phyloP scores from a whole-genome alignment of 2,329 filamentous ascomycete species.

The Lasiodiplodia citricola region DNA sequence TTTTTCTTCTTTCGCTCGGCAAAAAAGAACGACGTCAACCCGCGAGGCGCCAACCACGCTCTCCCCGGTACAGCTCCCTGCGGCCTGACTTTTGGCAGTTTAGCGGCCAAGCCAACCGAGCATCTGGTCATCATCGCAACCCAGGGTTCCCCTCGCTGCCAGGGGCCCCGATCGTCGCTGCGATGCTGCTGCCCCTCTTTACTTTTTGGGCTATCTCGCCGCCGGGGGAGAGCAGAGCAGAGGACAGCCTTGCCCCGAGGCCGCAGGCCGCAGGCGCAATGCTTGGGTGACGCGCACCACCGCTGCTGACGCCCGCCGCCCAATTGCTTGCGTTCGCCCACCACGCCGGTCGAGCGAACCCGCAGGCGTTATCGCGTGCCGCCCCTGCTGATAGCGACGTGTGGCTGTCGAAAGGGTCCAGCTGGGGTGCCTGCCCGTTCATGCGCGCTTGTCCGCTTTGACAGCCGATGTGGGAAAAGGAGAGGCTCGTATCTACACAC shows the following conservation, averaged over 20 bases:
- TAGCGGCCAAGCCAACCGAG: constrained; percentile 7
- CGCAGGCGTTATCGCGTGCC: not conserved
- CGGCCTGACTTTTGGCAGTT: not conserved
- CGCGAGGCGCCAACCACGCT: not conserved
- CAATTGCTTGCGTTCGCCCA: not conserved
- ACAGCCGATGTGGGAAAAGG: not conserved
- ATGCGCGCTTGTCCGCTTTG: not conserved
- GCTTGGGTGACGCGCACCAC: not conserved
- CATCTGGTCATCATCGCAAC: not conserved
- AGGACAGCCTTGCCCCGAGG: too few relatives aligned
- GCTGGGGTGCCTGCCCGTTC: not conserved
- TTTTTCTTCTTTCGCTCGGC: not conserved
- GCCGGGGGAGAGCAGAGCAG: too few relatives aligned
- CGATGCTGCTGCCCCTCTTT: not conserved
- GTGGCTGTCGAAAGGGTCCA: not conserved
- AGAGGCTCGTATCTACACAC: not conserved
- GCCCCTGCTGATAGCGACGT: not conserved
- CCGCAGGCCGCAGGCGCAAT: not conserved
- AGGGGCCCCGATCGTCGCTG: constrained; percentile 1
- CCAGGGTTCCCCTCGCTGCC: not conserved
- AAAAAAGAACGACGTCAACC: constrained; percentile 4
- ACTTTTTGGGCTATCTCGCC: not conserved
- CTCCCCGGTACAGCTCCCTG: not conserved
- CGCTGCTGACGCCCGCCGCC: not conserved
- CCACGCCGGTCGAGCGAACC: too few relatives aligned